Percentiles rank a stretch among this genome's conserved stretches.
phyloP scores from a whole-genome alignment of 164 flowering plant species.

The Paratinospora sagittata region DNA sequence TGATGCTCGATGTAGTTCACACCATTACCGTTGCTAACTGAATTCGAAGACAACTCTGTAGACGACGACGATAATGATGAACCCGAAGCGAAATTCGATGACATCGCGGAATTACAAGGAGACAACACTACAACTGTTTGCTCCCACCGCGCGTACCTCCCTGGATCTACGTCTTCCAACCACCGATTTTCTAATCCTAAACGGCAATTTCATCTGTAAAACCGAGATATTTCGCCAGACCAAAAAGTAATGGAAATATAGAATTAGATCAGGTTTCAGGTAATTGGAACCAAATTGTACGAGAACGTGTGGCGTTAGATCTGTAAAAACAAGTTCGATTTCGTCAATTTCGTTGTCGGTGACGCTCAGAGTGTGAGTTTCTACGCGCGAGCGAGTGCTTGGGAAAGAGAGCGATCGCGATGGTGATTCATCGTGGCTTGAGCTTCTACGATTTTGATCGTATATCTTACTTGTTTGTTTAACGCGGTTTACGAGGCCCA shows the following conservation, averaged over 20 bases:
- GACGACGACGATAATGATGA: not conserved
- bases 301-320: not conserved
- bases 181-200: not conserved
- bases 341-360: not conserved
- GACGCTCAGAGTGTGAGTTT: not conserved
- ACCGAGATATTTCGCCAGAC: not conserved
- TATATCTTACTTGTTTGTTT: not conserved
- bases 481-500: slow-evolving; percentile 5
- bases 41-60: not conserved
- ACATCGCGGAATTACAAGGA: not conserved
- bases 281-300: not conserved
- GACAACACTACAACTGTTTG: not conserved
- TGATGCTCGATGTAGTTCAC: slow-evolving; percentile 3
- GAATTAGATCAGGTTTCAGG: not conserved
- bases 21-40: not conserved
- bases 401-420: not conserved
- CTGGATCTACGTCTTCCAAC: not conserved
- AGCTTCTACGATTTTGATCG: not conserved
- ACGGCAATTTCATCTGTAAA: not conserved
- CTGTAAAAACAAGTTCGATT: not conserved
- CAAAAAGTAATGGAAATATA: not conserved
- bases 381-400: not conserved
- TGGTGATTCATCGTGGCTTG: not conserved
- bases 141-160: too few species aligned
- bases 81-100: not conserved